phyloP scores from a whole-genome alignment of 176 grass and related monocot species.

The Phragmites australis region DNA sequence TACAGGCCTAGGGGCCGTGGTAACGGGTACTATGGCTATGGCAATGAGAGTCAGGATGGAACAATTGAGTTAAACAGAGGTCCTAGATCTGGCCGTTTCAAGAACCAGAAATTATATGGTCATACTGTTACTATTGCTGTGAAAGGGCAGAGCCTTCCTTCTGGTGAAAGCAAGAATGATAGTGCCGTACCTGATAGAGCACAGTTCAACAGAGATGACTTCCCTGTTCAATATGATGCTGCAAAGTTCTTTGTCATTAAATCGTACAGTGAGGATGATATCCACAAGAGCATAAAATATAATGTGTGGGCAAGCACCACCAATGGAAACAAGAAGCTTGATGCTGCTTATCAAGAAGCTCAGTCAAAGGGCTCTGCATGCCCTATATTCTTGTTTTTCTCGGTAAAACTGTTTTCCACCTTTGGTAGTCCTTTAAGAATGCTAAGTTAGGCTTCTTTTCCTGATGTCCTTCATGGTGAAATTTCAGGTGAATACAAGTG shows the following conservation, averaged over 20 bases:
- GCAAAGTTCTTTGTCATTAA: slow-evolving; percentile 96
- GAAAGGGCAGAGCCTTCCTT: slow-evolving; percentile 65
- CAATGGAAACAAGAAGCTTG: slow-evolving; percentile 98
- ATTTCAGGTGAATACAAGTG: slow-evolving; percentile 87
- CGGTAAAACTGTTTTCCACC: slow-evolving; percentile 45
- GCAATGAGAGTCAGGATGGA: slow-evolving; percentile 73
- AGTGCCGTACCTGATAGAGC: slow-evolving; percentile 53
- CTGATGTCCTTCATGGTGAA: not conserved
- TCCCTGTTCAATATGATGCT: slow-evolving; percentile 66
- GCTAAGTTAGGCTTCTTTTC: not conserved
- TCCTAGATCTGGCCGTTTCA: slow-evolving; percentile 77
- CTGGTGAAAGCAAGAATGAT: slow-evolving; percentile 48
- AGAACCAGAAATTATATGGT: slow-evolving; percentile 71
- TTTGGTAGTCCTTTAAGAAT: not conserved
- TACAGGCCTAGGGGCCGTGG: slow-evolving; percentile 69
- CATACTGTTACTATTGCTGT: slow-evolving; percentile 65
- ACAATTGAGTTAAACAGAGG: slow-evolving; percentile 89
- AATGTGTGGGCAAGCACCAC: slow-evolving; percentile 95
- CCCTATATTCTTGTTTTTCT: slow-evolving; percentile 95
- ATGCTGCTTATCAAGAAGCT: slow-evolving; percentile 82
- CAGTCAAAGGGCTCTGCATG: slow-evolving; percentile 68
- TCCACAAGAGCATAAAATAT: slow-evolving; percentile 97
- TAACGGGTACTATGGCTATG: slow-evolving; percentile 70
- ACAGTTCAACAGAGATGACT: slow-evolving; percentile 73
- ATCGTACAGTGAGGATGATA: slow-evolving; percentile 92